Conservation (phyloP, 331 rosid species). For the Acacia concinna region DNA sequence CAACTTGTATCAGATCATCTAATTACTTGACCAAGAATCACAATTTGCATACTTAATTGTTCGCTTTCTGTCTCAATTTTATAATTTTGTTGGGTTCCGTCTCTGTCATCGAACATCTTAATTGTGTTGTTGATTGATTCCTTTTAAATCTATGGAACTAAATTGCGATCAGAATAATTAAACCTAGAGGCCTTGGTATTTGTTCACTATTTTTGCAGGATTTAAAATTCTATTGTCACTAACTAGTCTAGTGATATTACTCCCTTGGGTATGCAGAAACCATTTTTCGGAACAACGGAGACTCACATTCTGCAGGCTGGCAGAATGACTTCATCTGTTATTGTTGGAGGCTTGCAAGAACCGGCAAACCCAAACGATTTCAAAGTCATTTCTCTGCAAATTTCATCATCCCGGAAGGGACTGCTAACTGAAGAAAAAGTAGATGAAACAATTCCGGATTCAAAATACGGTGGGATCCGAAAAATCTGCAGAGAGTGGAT, state of each 20-base stretch:
- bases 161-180: neutral
- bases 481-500: constrained; percentile 48
- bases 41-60: neutral
- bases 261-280: neutral
- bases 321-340: constrained; percentile 33
- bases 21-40: neutral
- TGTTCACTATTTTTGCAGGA: neutral
- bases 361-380: constrained; percentile 8
- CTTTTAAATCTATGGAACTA: neutral
- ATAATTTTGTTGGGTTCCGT: neutral
- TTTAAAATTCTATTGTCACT: neutral
- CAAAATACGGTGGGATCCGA: neutral
- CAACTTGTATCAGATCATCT: neutral
- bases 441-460: constrained; percentile 17
- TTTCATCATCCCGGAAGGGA: constrained; percentile 39
- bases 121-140: neutral
- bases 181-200: neutral
- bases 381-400: constrained; percentile 23
- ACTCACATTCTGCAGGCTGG: neutral
- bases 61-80: neutral
- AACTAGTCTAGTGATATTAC: neutral
- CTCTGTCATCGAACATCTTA: neutral
- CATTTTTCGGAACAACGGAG: neutral
- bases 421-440: constrained; percentile 27
- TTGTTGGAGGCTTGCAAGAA: constrained; percentile 14